Base-by-base conservation (phyloP, 257 asterid genomes). In the Ajuga chamaepitys region DNA sequence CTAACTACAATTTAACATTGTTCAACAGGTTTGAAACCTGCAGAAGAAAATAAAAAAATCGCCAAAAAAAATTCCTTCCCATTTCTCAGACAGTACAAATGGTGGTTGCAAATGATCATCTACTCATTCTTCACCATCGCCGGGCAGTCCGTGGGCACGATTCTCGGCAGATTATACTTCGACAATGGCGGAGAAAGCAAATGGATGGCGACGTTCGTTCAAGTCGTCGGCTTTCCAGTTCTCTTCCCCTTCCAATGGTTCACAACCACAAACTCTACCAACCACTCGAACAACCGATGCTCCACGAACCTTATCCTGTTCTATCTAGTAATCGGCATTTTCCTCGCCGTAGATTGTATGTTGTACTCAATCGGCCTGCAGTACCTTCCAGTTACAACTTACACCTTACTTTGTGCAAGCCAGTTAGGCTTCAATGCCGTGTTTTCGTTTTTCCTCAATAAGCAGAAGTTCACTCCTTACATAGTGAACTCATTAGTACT, bases 401-500 rank as follows among this genome's bases (percentile, higher is more conserved):
- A 76, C 51, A 81, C 91, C 2, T 73, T 88, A 1, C 64, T 88
- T 16, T 65, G 77, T 26, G 84, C 94, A 3, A 76, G 71, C 58
- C 94, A 85, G 10, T 67, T 88, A 21, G 95, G 78, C 10, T 88
- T 88, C 87, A 88, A 83, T 37, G 84, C 96, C 4, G n/a, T 83
- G 2, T 86, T 86, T 73, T 83, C 96, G 16, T 78, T 58, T 38
- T 82, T 83, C 70, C 82, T 88, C 45, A 86, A 83, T 66, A 22
- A 55, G 9, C 95, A 88, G 10, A 86, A 77, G n/a, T 74, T 88
- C 81, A 88, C 95, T 21, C 87, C 95, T 4, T 88, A 75, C 64
- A 86, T 86, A 21, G 17, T 83, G 6, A 88, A 88, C 17, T 86
- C 95, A 1, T 35, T 86, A 1, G 76, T 86, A 2, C 79, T 88